These are phyloP conservation scores for Kalanchoe fedtschenkoi DNA, from an alignment of 164 flowering plant species.

Conservation along the genomic window DNA sequence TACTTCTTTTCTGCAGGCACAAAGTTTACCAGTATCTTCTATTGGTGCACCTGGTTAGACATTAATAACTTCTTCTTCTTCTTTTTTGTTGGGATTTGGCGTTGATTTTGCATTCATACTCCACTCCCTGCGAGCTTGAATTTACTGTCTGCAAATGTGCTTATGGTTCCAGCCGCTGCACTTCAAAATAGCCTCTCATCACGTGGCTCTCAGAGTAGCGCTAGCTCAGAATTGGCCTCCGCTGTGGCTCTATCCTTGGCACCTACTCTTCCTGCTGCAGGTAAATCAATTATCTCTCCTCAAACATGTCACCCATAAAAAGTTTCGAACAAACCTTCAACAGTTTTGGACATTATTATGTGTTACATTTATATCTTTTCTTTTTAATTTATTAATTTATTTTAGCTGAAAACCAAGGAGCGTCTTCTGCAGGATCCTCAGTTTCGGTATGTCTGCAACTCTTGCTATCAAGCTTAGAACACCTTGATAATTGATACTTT, in stretches of 20 bases:
- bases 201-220: neutral
- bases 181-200: neutral
- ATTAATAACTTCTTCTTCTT: neutral
- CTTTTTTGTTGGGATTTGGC: no score
- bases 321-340: no score
- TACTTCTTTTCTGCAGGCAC: neutral
- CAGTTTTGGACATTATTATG: no score
- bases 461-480: neutral
- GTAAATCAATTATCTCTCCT: neutral
- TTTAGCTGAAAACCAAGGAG: constrained; percentile 5
- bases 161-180: neutral
- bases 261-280: neutral
- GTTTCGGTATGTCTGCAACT: neutral
- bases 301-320: neutral
- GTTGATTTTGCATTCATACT: neutral
- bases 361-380: no score
- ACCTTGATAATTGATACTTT: neutral
- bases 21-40: neutral
- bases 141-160: neutral
- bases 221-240: neutral
- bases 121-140: neutral
- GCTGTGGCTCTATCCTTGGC: neutral
- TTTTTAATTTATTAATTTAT: no score
- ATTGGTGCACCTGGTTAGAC: neutral
- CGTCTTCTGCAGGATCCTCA: constrained; percentile 4